Conservation (phyloP, 148 eudicot genomes). For the Salicornia ramosissima region DNA sequence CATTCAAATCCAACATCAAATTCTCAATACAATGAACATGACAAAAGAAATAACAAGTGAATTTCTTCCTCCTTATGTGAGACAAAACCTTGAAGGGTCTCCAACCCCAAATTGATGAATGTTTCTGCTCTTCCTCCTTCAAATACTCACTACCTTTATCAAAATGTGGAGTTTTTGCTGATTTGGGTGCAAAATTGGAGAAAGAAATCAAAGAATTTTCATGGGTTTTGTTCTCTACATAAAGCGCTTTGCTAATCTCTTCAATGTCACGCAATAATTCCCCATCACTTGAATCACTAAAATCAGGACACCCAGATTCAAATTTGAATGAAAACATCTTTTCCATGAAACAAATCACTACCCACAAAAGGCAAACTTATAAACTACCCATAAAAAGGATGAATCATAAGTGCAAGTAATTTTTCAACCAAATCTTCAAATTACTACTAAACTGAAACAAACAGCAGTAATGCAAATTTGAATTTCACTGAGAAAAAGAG, state of each 20-base stretch:
- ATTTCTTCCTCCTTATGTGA: slow-evolving; percentile 38
- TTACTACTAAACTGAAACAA: neutral
- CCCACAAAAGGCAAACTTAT: slow-evolving; percentile 13
- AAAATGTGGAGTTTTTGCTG: slow-evolving; percentile 21
- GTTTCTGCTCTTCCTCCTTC: slow-evolving; percentile 40
- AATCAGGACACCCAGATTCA: slow-evolving; percentile 29
- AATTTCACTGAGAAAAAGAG: neutral
- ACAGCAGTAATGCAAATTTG: slow-evolving; percentile 3
- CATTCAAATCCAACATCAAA: slow-evolving; percentile 43
- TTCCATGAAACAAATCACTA: slow-evolving; percentile 12
- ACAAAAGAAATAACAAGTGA: slow-evolving; percentile 59
- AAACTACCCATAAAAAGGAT: slow-evolving; percentile 11
- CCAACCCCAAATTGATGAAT: slow-evolving; percentile 64
- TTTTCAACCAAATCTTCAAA: slow-evolving; percentile 16
- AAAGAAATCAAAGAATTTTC: slow-evolving; percentile 31
- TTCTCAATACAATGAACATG: slow-evolving; percentile 68
- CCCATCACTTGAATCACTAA: slow-evolving; percentile 34
- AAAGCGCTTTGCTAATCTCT: slow-evolving; percentile 63
- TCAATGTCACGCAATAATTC: slow-evolving; percentile 63
- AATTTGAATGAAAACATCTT: slow-evolving; percentile 31
- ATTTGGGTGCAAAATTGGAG: slow-evolving; percentile 22
- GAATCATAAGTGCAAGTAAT: neutral
- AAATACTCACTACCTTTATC: slow-evolving; percentile 23
- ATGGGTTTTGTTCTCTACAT: slow-evolving; percentile 36
- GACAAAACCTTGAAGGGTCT: slow-evolving; percentile 62